Percentiles rank a stretch among this genome's conserved stretches.
phyloP scores from a whole-genome alignment of 1,284 basidiomycete species.

The Boletus semigastroideus region DNA sequence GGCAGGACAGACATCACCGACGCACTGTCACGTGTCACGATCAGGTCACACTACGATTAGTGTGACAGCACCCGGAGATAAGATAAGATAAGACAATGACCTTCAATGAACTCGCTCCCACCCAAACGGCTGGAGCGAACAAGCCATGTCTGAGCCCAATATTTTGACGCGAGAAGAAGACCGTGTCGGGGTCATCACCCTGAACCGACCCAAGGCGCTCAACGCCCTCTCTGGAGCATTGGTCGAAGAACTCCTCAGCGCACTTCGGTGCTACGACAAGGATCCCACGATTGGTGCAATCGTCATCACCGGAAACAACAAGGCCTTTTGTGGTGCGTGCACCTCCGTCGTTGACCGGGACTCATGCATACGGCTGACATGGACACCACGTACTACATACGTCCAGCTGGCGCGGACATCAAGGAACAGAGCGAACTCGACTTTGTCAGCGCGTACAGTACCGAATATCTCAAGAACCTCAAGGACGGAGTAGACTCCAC shows the following conservation, averaged over 20 bases:
- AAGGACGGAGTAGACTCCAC: constrained; percentile 47
- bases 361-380: neutral
- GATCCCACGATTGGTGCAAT: constrained; percentile 52
- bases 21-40: no score
- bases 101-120: neutral
- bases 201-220: constrained; percentile 66
- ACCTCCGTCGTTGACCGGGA: no score
- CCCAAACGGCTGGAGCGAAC: neutral
- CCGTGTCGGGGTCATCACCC: constrained; percentile 31
- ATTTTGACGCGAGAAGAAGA: constrained; percentile 19
- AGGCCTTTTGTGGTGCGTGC: constrained; percentile 51
- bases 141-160: constrained; percentile 21
- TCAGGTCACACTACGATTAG: no score
- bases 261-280: constrained; percentile 43
- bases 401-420: constrained; percentile 40
- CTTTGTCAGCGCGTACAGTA: constrained; percentile 56
- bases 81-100: neutral
- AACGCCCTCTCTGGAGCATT: constrained; percentile 59
- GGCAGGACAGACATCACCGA: constrained; percentile 19
- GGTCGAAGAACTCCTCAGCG: constrained; percentile 46
- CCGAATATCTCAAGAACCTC: constrained; percentile 60
- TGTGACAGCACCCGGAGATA: no score
- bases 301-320: constrained; percentile 59
- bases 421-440: constrained; percentile 35
- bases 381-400: neutral